phyloP scores from a whole-genome alignment of 1,139 yeast species.

The Debaryomycetaceae sp. region DNA sequence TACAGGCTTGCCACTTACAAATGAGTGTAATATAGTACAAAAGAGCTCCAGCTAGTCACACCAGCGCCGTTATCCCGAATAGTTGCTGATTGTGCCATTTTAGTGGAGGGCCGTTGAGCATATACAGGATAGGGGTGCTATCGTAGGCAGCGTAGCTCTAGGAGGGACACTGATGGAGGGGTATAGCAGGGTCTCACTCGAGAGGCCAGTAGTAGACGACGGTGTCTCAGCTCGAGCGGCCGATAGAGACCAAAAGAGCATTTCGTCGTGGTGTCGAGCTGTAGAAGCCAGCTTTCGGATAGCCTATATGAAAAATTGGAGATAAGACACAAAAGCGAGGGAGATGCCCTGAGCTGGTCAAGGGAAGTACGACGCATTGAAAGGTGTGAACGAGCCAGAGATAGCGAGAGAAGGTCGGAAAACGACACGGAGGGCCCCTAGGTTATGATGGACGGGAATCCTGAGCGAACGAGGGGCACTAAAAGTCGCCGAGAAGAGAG shows the following conservation, averaged over 20 bases:
- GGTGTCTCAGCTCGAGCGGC: not conserved
- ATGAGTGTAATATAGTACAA: no score
- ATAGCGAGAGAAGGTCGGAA: not conserved
- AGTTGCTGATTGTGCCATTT: conserved; percentile 1
- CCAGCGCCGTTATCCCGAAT: not conserved
- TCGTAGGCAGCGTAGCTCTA: no score
- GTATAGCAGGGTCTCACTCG: no score
- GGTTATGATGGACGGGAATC: not conserved
- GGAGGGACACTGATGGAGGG: no score
- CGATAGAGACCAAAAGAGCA: not conserved
- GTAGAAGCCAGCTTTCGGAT: no score
- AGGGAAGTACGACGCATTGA: not conserved
- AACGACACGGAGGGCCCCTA: not conserved
- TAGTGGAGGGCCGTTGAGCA: not conserved
- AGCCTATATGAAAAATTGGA: not conserved
- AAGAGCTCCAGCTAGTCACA: no score
- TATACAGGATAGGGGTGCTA: not conserved
- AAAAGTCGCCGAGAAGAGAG: not conserved
- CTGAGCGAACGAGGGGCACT: not conserved
- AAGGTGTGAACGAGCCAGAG: not conserved
- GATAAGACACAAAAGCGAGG: not conserved
- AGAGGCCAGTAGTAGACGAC: no score
- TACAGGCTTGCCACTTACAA: not conserved
- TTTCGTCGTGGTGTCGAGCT: no score
- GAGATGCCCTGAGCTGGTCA: not conserved